Evolutionary conservation across 2,329 filamentous ascomycete species (phyloP), one percentile per base, ranked within the genome.

Genomic region (Trichoderma asperellum): DNA sequence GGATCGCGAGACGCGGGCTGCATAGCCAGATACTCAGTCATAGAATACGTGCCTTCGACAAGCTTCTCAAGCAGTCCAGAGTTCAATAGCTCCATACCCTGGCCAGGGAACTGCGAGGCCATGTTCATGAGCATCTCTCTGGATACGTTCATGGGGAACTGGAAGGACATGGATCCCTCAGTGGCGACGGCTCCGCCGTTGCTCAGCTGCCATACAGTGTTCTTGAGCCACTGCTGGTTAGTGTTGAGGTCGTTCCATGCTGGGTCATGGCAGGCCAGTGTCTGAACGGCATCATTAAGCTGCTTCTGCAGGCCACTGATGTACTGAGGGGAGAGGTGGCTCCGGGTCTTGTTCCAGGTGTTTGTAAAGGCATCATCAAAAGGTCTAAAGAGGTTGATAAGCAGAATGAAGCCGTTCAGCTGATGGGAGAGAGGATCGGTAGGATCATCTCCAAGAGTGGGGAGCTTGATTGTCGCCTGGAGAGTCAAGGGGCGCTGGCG

Each of bases 11-110:
- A 85, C 0, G 87, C 81, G 0, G 88, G 87, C 61, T 89, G 87
- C 62, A 89, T 83, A 10, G 89, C 85, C 68, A 97, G 88, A 43
- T 92, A 89, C 72, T 95, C 91, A 8, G 87, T 90, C 71, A 96
- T 83, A 18, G 89, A 89, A 77, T 87, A 91, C 14, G 92, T 89
- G 43, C 94, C 87, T 73, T 94, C 91, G 74, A 96, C 87, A 14
- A 97, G 81, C 77, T 95, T 95, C 76, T 94, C 92, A 70, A 96
- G 88, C 87, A 90, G 73, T 0, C 91, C 91, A 49, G 92, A 86
- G 21, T 90, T 91, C 72, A 94, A 85, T 3, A 94, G 83, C 72
- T 95, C 92, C 82, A 93, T 90, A 55, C 89, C 89, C 72, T 90
- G 86, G 43, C 88, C 88, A 0, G 91, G 90, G 75, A 96, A 91